These are phyloP conservation scores for Patellaria atrata DNA, from an alignment of 495 filamentous ascomycete genomes.

Conservation along the genomic window DNA sequence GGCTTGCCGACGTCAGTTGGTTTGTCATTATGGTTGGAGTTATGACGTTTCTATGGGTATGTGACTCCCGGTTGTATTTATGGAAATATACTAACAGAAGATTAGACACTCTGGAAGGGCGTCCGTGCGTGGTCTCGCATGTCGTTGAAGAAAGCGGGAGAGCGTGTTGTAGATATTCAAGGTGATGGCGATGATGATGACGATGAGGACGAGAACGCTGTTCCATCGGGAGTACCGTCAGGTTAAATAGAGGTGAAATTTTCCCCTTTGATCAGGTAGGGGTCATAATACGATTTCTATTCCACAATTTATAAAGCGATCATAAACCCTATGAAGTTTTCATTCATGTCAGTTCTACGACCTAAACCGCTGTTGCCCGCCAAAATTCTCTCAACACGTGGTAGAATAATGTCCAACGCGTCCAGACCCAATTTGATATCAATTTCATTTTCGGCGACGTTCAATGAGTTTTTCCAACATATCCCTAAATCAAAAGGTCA, in stretches of 20 bases:
- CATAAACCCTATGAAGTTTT: background rate
- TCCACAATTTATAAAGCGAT: too few relatives aligned
- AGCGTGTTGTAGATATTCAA: conserved; percentile 69
- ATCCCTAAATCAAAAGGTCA: too few relatives aligned
- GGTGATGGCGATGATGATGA: conserved; percentile 59
- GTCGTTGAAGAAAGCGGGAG: conserved; percentile 59
- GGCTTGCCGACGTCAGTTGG: conserved; percentile 61
- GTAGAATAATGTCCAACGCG: too few relatives aligned
- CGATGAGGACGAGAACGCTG: conserved; percentile 34
- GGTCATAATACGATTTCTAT: too few relatives aligned
- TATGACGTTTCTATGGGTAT: conserved; percentile 66
- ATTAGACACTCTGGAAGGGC: conserved; percentile 63
- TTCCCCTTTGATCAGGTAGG: too few relatives aligned
- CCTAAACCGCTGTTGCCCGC: background rate
- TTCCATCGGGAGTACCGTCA: conserved; percentile 16
- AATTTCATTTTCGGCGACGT: too few relatives aligned
- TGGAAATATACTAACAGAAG: conserved; percentile 14
- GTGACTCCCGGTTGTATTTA: conserved; percentile 20
- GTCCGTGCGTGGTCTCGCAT: conserved; percentile 55
- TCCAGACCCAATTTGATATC: too few relatives aligned
- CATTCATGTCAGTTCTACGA: background rate
- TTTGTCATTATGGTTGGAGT: conserved; percentile 66
- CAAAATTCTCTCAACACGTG: too few relatives aligned
- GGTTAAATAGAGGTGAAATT: too few relatives aligned
- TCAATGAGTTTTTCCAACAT: too few relatives aligned